These are phyloP conservation scores for Aspergillus proliferans DNA, from an alignment of 2,329 filamentous ascomycete genomes.

Conservation along the genomic window DNA sequence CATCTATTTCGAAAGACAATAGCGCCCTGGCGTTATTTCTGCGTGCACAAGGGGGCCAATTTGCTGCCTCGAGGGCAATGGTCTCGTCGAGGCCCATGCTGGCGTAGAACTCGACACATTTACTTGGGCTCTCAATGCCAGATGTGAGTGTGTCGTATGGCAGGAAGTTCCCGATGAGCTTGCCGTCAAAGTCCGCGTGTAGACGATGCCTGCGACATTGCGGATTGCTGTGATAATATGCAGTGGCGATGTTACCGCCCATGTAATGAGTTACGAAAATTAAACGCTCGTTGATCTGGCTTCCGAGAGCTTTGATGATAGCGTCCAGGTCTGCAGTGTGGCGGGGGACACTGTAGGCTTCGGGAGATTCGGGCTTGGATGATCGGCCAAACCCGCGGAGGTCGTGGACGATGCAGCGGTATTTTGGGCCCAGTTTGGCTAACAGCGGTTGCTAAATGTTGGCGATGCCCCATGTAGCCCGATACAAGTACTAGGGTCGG, in stretches of 20 bases:
- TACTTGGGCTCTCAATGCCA: background rate
- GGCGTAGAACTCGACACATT: background rate
- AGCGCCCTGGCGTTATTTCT: too few species aligned
- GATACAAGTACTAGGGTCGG: background rate
- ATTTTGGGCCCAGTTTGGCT: background rate
- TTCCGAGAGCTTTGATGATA: background rate
- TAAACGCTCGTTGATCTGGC: background rate
- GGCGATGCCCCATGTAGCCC: background rate
- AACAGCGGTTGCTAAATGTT: background rate
- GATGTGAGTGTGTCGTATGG: background rate
- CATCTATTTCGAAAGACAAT: too few species aligned
- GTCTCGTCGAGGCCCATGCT: background rate
- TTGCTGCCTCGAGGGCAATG: background rate
- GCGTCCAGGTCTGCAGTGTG: background rate
- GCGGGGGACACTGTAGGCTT: background rate
- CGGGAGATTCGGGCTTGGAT: background rate
- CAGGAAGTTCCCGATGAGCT: background rate
- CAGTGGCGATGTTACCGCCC: background rate
- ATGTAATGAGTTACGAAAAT: background rate
- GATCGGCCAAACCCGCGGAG: background rate
- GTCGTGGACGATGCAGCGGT: background rate
- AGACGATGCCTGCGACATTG: background rate
- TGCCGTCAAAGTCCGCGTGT: background rate
- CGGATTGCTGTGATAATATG: background rate
- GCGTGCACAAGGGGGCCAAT: background rate